A percentile compares a stretch with the other conserved stretches of the same genome.
phyloP scores from a whole-genome alignment of 2,329 filamentous ascomycete genomes.

The Verticillium alfalfae region DNA sequence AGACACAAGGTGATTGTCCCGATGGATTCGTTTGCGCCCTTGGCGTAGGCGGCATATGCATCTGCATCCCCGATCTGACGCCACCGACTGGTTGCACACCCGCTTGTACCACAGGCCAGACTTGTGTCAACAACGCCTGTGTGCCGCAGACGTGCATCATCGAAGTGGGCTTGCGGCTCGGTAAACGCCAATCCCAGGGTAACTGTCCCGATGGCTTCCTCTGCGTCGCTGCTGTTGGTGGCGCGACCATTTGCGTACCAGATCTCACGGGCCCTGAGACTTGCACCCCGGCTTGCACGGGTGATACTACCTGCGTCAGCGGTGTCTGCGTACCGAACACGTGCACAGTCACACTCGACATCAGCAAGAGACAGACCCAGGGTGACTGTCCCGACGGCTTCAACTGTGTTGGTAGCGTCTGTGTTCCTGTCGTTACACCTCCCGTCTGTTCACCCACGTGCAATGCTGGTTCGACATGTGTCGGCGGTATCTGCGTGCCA shows the following conservation, averaged over 20 bases:
- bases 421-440: not conserved
- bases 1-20: not conserved
- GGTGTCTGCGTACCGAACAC: not conserved
- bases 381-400: not conserved
- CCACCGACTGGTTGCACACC: not conserved
- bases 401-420: not conserved
- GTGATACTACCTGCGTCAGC: not conserved
- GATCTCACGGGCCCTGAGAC: not conserved
- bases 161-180: not conserved
- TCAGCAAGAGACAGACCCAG: not conserved
- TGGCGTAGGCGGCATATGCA: not conserved
- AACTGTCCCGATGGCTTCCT: not conserved
- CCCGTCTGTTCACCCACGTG: not conserved
- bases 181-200: too few species aligned
- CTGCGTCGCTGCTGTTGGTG: not conserved
- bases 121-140: not conserved
- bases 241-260: not conserved
- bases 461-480: not conserved
- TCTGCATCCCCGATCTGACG: not conserved
- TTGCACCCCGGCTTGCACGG: not conserved
- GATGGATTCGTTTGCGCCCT: not conserved
- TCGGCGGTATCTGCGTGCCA: not conserved
- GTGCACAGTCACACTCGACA: not conserved
- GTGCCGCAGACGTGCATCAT: not conserved
- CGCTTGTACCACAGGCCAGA: not conserved